These are phyloP conservation scores for Clarkia xantiana DNA, from an alignment of 345 rosid genomes.

Conservation along the genomic window DNA sequence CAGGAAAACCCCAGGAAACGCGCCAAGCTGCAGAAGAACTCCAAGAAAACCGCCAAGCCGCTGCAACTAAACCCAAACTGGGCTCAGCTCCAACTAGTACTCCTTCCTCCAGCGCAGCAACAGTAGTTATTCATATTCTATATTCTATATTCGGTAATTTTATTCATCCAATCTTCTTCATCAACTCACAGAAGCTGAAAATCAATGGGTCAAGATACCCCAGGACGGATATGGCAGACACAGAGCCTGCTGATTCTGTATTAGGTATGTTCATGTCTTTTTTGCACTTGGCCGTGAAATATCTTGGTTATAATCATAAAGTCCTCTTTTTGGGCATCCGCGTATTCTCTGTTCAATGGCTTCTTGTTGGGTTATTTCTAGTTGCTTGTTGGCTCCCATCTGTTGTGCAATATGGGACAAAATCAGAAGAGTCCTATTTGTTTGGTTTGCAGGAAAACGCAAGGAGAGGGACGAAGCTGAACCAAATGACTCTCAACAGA, in stretches of 20 bases:
- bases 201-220: slow-evolving; percentile 20
- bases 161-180: not conserved
- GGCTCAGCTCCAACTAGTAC: slow-evolving; percentile 68
- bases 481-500: slow-evolving; percentile 26
- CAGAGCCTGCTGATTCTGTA: slow-evolving; percentile 25
- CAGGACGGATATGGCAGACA: slow-evolving; percentile 11
- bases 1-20: too few relatives aligned
- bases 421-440: not conserved
- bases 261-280: slow-evolving; percentile 25
- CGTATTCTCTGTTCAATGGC: too few relatives aligned
- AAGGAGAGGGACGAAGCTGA: slow-evolving; percentile 51
- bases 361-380: not conserved
- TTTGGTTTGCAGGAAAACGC: slow-evolving; percentile 47
- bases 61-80: slow-evolving; percentile 61
- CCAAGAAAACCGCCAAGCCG: slow-evolving; percentile 1
- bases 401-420: not conserved
- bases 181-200: slow-evolving; percentile 44
- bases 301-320: not conserved
- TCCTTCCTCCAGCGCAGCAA: slow-evolving; percentile 4
- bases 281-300: not conserved
- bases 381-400: not conserved
- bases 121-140: not conserved
- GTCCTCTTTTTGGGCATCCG: not conserved
- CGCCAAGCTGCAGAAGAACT: slow-evolving; percentile 19
- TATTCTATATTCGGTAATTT: not conserved